Evolutionary conservation across 257 asterid genomes (phyloP), one percentile per base, ranked within the genome.

Genomic region (Ligustrum vulgare): DNA sequence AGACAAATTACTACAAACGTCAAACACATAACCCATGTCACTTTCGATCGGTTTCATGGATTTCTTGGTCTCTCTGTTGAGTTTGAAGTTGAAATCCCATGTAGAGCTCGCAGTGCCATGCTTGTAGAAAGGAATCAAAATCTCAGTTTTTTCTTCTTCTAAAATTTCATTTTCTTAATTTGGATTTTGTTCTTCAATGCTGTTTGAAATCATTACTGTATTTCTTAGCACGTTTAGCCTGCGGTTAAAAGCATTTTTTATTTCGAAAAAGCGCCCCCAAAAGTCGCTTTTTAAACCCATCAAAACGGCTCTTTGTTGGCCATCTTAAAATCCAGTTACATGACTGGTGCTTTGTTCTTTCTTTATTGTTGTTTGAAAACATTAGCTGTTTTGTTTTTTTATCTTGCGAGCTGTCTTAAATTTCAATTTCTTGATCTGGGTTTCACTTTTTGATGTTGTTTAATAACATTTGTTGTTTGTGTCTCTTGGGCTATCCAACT

Each of bases 51-150:
- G 3, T 95, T 93, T 82, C 92, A 93, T 51, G 99, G 99, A 0
- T 95, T 95, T 82, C 74, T 95, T 79, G 99, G 98, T 25, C 94
- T 95, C 56, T 98, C 99, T 1, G 90, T 89, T 34, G 99, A 95
- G 89, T 91, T 95, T 60, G 87, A 90, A 80, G 94, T 93, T 11
- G 96, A 95, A 81, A 87, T 95, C 74, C 97, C 99, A 1, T 82
- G 88, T 65, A 74, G 91, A 83, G 97, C 87, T 64, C 99, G 98
- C 20, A 95, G 99, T 81, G 99, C 99, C 69, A 95, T 98, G 99
- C 93, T 79, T 70, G 72, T 34, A 2, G 6, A 73, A 23, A 34
- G 10, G 34, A 0, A 36, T 15, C 8, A 36, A 31, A 20, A 56
- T 74, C 67, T 71, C 34, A 6, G 12, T 25, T 13, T 28, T 28